phyloP scores from a whole-genome alignment of 208 protist genomes.

The Phytomonas francai region DNA sequence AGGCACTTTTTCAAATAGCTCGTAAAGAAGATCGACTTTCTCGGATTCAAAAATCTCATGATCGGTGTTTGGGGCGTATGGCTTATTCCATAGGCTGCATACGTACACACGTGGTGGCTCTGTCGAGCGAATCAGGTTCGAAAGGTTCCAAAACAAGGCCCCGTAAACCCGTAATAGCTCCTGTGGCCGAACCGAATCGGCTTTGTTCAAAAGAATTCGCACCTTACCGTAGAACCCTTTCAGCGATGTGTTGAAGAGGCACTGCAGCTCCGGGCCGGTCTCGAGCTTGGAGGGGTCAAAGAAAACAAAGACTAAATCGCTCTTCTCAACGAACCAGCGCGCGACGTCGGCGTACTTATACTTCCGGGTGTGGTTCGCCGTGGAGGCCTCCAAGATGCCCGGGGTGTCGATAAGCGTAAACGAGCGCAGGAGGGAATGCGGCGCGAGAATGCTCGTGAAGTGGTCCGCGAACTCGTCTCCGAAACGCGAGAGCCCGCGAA shows the following conservation, averaged over 20 bases:
- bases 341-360: conserved; percentile 80
- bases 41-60: conserved; percentile 81
- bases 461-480: conserved; percentile 85
- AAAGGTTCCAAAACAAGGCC: conserved; percentile 96
- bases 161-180: conserved; percentile 97
- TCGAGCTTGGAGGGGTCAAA: conserved; percentile 98
- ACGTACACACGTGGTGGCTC: conserved; percentile 96
- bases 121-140: conserved; percentile 91
- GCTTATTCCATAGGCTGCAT: conserved; percentile 94
- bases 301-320: conserved; percentile 94
- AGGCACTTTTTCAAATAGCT: conserved; percentile 79
- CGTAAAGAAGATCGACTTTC: conserved; percentile 81
- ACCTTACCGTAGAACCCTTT: conserved; percentile 92
- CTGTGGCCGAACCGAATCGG: conserved; percentile 89
- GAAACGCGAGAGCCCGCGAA: conserved; percentile 78
- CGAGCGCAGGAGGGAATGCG: conserved; percentile 85
- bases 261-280: conserved; percentile 62
- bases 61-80: conserved; percentile 71
- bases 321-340: conserved; percentile 91
- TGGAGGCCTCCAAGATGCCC: conserved; percentile 91
- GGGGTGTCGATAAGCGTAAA: conserved; percentile 96
- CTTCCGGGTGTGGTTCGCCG: conserved; percentile 49
- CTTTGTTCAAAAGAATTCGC: conserved; percentile 96
- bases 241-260: conserved; percentile 61
- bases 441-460: conserved; percentile 68